Base-by-base conservation (phyloP, 192 early-diverging fungal species). In the Spizellomyces punctatus region DNA sequence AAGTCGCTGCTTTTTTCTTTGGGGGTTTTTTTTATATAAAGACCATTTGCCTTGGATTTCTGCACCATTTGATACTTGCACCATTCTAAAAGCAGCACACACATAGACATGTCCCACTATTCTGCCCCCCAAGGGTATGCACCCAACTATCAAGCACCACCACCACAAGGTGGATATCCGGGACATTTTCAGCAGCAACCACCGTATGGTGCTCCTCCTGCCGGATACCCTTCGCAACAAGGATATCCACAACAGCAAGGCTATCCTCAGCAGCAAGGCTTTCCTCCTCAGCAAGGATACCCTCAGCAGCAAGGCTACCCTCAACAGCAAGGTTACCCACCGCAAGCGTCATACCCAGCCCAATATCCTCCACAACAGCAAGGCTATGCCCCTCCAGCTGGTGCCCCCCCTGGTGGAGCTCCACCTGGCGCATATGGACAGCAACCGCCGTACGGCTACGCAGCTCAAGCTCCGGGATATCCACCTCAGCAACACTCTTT, bases 201-300 rank as follows among this genome's bases (percentile, higher is more conserved):
- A 41, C 17, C 3, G 17, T 42, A 12, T 42, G 59, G 59, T 16
- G 16, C 16, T 41, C 59, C 59, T 16, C 59, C 59, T 27, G 59
- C 59, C 59, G 17, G 17, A 12, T 42, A 46, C 16, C 22, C 68
- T 54, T 14, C 58, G 22, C 68, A 61, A 45, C 68, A 61, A 58
- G 62, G 62, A 1, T 72, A 72, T 45, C 61, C 71, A 10, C 71
- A 46, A 42, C 71, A 63, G 19, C 71, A 72, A 56, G 56, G 67
- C 52, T 42, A 69, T 69, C 45, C 46, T 19, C 64, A n/a, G 43
- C 59, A 61, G 36, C 16, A 16, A 14, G 63, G 63, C 16, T 65
- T 19, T 44, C 63, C 63, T 48, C 63, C 63, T n/a, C 46, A 48
- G 14, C 46, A 65, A 49, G 64, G 46, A n/a, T 49, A 49, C n/a